Base-by-base conservation (phyloP, 139 green algal species). In the Chlamydomonas sp. region DNA sequence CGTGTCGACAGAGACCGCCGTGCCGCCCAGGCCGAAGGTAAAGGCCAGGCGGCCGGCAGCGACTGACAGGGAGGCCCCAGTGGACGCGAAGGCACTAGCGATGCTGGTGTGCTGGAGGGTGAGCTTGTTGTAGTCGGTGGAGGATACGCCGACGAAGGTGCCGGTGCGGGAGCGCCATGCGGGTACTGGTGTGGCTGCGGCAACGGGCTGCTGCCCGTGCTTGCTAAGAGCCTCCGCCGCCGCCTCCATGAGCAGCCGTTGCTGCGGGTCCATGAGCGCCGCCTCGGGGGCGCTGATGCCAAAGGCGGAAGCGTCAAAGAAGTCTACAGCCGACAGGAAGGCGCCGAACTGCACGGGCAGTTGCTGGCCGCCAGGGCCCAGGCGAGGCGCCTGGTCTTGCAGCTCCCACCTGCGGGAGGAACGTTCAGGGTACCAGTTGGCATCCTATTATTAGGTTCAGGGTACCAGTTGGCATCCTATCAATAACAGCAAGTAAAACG, bases 201-300 rank as follows among this genome's bases (percentile, higher is more conserved):
- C 73, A 63, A 59, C 31, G n/a, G 87, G 63, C 9, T 59, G 73
- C 69, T 77, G 10, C 59, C 31, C 31, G 31, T 49, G 31, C 31
- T 10, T 71, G 79, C 63, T 76, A 72, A 93, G 83, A n/a, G 76
- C 86, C 80, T 84, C 92, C 67, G 20, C 93, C 0, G 75, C 18
- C 73, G 69, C 60, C 90, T 97, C 90, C 64, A 98, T 83, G 76
- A 98, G 90, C 92, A 98, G 85, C 14, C 96, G 90, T 91, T 99
- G 96, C 91, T 99, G 96, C 0, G 96, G 95, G 89, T 98, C 96
- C 88, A 98, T 96, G 4, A 94, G 84, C 12, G 78, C 74, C 15
- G 95, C 95, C 75, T 98, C 96, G 6, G 83, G 68, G 1, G 80
- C 79, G 15, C 74, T 68, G 2, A 97, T 68, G 60, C 84, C 85